Evolutionary conservation across 108 stramenopile species (phyloP).

Genomic region (Skeletonema grethae): DNA sequence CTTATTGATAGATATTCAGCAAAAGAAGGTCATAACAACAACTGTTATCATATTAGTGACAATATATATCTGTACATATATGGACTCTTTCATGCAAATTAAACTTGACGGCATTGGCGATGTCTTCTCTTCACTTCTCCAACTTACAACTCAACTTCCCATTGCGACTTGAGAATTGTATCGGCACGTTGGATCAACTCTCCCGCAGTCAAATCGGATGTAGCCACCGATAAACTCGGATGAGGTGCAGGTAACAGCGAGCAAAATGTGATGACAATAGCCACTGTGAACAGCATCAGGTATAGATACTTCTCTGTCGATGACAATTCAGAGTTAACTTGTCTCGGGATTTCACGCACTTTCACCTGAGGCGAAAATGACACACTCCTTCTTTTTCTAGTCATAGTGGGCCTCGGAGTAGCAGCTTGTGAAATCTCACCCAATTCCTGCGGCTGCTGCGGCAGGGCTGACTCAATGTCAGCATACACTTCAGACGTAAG

Average conservation of each 20-base stretch:
- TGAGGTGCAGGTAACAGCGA: conserved; percentile 2
- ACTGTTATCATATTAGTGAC: not conserved
- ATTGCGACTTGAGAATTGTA: conserved; percentile 1
- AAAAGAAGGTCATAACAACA: not conserved
- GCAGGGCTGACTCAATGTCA: not conserved
- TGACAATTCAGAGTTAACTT: not conserved
- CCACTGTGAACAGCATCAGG: not conserved
- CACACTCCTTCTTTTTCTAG: not conserved
- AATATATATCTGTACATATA: not conserved
- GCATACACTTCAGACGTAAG: not conserved
- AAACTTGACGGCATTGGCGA: not conserved
- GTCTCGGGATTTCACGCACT: not conserved
- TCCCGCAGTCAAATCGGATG: not conserved
- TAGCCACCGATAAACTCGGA: not conserved
- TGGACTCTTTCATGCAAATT: not conserved
- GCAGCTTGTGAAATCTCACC: not conserved
- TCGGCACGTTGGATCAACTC: conserved; percentile 6
- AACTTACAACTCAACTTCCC: conserved; percentile 1
- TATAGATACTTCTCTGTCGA: not conserved
- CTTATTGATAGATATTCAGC: too few relatives aligned
- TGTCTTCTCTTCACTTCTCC: not conserved
- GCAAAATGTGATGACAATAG: not conserved
- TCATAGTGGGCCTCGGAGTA: not conserved
- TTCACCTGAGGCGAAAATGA: not conserved
- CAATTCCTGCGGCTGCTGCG: not conserved